Evolutionary conservation across 2,329 filamentous ascomycete genomes (phyloP).

Genomic region (Claviceps africana): DNA sequence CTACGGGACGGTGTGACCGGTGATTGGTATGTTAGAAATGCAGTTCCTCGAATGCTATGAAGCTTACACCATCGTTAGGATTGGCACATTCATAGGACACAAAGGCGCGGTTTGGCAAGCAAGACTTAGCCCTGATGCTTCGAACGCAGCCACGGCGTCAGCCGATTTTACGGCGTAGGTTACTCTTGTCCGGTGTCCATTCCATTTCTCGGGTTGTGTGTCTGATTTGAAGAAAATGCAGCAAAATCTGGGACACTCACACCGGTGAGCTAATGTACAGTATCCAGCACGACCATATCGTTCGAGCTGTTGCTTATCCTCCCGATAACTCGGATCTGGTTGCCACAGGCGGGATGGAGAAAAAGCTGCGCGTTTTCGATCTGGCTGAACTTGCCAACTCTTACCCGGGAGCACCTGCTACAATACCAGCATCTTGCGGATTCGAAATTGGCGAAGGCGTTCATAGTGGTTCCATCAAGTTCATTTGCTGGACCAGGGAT

Average conservation of each 20-base stretch:
- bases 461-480: slow-evolving; percentile 84
- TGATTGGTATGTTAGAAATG: slow-evolving; percentile 51
- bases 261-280: slow-evolving; percentile 80
- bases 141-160: slow-evolving; percentile 79
- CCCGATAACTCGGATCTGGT: slow-evolving; percentile 70
- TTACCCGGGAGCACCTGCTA: slow-evolving; percentile 25
- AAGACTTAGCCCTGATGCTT: slow-evolving; percentile 74
- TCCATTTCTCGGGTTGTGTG: not conserved
- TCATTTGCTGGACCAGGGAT: slow-evolving; percentile 85
- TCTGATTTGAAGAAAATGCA: slow-evolving; percentile 21
- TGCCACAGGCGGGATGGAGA: slow-evolving; percentile 89
- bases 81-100: slow-evolving; percentile 94
- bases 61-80: slow-evolving; percentile 44
- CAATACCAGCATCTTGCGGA: slow-evolving; percentile 45
- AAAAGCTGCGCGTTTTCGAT: slow-evolving; percentile 91
- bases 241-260: slow-evolving; percentile 94
- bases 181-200: slow-evolving; percentile 6
- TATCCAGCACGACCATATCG: slow-evolving; percentile 86
- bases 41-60: not conserved
- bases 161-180: slow-evolving; percentile 87
- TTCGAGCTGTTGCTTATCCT: slow-evolving; percentile 82
- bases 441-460: slow-evolving; percentile 80
- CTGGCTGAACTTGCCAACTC: slow-evolving; percentile 45
- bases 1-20: slow-evolving; percentile 90
- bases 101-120: slow-evolving; percentile 98